A percentile compares a stretch with the other conserved stretches of the same genome.
Conservation (phyloP, 2,329 filamentous ascomycete genomes). For the Grosmannia serpens region DNA sequence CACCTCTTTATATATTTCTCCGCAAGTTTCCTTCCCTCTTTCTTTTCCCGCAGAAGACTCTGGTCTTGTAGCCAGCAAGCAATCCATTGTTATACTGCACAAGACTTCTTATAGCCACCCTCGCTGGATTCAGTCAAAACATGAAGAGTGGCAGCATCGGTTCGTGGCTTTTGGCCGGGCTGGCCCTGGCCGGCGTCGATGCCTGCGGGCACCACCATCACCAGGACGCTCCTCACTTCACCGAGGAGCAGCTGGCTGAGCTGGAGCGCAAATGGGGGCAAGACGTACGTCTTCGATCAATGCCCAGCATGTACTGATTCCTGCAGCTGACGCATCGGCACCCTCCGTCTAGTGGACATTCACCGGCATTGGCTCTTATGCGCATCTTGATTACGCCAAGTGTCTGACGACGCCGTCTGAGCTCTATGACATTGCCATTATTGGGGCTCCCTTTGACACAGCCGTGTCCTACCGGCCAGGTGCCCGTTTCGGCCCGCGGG, state of each 20-base stretch:
- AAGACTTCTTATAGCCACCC: too few relatives aligned
- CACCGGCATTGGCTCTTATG: conserved; percentile 64
- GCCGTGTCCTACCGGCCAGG: conserved; percentile 60
- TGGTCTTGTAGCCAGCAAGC: too few relatives aligned
- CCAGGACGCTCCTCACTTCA: conserved; percentile 26
- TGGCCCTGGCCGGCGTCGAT: conserved; percentile 3
- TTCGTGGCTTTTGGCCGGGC: conserved; percentile 7
- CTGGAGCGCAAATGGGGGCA: conserved; percentile 44
- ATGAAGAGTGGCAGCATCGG: conserved; percentile 4
- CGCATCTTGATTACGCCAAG: conserved; percentile 56
- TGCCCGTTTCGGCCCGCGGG: conserved; percentile 75
- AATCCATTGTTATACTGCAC: too few relatives aligned
- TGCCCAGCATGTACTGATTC: too few relatives aligned
- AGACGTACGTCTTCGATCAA: background rate
- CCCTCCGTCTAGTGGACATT: conserved; percentile 42
- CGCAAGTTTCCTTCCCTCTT: too few relatives aligned
- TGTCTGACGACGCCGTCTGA: conserved; percentile 56
- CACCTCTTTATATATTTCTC: background rate
- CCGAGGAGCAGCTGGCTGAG: conserved; percentile 37
- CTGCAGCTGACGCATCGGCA: background rate
- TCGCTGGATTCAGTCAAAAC: background rate
- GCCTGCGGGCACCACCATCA: conserved; percentile 16
- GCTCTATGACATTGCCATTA: conserved; percentile 58
- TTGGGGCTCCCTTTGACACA: conserved; percentile 65
- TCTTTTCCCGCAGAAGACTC: too few relatives aligned